Conservation (phyloP, 225 moss, liverwort and hornwort species). For the Polytrichum formosum region DNA sequence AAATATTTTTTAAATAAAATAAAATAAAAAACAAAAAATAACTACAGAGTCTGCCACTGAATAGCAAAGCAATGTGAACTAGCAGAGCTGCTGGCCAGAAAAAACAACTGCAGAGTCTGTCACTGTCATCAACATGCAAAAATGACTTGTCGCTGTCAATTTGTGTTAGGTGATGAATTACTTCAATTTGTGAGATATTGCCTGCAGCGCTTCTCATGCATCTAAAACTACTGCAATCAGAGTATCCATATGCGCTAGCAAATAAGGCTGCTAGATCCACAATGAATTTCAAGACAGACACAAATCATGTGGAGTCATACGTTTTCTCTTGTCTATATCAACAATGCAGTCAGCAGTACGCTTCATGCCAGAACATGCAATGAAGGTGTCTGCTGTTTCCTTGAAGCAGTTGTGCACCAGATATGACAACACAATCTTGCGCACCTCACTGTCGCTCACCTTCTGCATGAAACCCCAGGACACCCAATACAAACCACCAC, state of each 20-base stretch:
- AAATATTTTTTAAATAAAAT: no score
- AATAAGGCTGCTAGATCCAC: background rate
- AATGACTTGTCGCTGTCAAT: no score
- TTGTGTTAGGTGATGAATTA: background rate
- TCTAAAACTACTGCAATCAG: background rate
- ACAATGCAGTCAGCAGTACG: conserved; percentile 77
- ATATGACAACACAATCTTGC: conserved; percentile 91
- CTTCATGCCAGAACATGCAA: conserved; percentile 86
- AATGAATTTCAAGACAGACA: background rate
- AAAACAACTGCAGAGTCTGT: no score
- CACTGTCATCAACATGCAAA: no score
- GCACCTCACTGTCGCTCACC: conserved; percentile 76
- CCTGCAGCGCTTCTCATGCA: background rate
- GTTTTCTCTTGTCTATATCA: conserved; percentile 94
- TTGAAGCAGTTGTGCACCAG: conserved; percentile 95
- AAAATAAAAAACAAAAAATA: no score
- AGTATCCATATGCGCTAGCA: background rate
- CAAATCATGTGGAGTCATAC: conserved; percentile 32
- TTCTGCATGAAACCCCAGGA: conserved; percentile 53
- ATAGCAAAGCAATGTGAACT: no score
- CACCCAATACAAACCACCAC: background rate
- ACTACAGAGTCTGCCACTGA: no score
- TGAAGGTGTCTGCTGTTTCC: conserved; percentile 90
- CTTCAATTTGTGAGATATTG: background rate
- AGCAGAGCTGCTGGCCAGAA: no score